Evolutionary conservation across 2,329 filamentous ascomycete species (phyloP).

Genomic region (Pseudocercospora vitis): DNA sequence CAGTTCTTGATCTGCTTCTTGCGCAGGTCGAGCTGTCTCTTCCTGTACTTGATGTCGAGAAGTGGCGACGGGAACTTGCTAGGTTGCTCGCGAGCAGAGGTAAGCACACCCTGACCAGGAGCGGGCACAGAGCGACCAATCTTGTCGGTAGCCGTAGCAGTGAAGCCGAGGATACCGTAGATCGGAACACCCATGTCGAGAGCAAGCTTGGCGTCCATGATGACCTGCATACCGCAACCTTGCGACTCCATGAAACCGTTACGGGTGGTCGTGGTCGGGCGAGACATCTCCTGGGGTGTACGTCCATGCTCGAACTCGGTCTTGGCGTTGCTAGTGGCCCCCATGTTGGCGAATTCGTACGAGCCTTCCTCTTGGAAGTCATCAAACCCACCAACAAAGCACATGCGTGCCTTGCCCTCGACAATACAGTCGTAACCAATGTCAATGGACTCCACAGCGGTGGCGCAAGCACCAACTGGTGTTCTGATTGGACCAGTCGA

Average conservation of each 20-base stretch:
- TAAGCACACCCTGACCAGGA: constrained; percentile 94
- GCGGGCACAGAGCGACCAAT: constrained; percentile 96
- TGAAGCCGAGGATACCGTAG: constrained; percentile 89
- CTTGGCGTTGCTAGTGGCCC: constrained; percentile 95
- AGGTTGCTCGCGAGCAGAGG: constrained; percentile 84
- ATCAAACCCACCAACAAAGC: constrained; percentile 97
- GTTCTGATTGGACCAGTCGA: constrained; percentile 99
- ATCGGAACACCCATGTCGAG: constrained; percentile 99
- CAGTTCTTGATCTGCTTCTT: constrained; percentile 93
- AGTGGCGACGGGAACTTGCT: constrained; percentile 94
- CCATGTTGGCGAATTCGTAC: constrained; percentile 99
- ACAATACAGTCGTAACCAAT: constrained; percentile 98
- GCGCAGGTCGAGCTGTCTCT: constrained; percentile 88
- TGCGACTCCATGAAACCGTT: constrained; percentile 99
- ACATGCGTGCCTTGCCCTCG: constrained; percentile 95
- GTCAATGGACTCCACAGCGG: constrained; percentile 93
- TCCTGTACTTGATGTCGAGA: constrained; percentile 95
- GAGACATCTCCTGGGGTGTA: constrained; percentile 95
- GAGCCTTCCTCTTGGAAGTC: constrained; percentile 99
- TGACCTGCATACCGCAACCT: constrained; percentile 95
- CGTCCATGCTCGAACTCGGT: constrained; percentile 95
- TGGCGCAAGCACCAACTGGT: constrained; percentile 94
- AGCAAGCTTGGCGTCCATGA: constrained; percentile 95
- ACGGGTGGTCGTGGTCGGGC: constrained; percentile 92
- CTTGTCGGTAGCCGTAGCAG: constrained; percentile 96